Percentiles rank a stretch among this genome's conserved stretches.
Conservation (phyloP, 176 grass and related monocot genomes). For the Carex cristatella region DNA sequence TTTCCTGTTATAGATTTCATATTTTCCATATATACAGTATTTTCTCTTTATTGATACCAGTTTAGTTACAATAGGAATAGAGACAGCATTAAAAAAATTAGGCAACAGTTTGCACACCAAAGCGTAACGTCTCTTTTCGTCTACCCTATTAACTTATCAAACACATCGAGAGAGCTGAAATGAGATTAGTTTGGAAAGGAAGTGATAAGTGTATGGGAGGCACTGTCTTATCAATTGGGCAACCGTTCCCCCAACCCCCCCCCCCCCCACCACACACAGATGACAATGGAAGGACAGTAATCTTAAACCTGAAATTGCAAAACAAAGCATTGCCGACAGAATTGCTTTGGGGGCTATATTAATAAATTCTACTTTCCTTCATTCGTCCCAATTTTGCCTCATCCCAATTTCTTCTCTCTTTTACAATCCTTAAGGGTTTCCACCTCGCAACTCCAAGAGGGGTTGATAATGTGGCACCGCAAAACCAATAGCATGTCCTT, state of each 20-base stretch:
- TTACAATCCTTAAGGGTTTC: not conserved
- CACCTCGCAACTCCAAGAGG: not conserved
- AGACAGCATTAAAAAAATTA: not conserved
- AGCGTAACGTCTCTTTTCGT: not conserved
- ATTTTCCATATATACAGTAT: conserved; percentile 14
- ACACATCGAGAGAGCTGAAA: not conserved
- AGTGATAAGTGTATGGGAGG: not conserved
- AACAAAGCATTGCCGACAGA: not conserved
- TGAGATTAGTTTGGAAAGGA: not conserved
- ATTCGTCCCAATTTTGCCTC: not conserved
- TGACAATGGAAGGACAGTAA: not conserved
- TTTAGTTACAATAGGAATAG: not conserved
- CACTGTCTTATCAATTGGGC: not conserved
- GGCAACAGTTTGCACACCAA: not conserved
- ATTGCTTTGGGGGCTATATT: not conserved
- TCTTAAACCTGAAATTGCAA: not conserved
- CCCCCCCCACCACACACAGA: no score
- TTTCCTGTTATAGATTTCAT: conserved; percentile 19
- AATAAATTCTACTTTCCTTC: not conserved
- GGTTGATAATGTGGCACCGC: not conserved
- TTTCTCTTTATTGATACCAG: conserved; percentile 7
- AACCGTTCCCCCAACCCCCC: not conserved
- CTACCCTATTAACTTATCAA: not conserved
- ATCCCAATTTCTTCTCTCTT: not conserved
- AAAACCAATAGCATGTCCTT: not conserved